These are phyloP conservation scores for Cyclotella kingstonii DNA, from an alignment of 108 stramenopile genomes.

Conservation along the genomic window DNA sequence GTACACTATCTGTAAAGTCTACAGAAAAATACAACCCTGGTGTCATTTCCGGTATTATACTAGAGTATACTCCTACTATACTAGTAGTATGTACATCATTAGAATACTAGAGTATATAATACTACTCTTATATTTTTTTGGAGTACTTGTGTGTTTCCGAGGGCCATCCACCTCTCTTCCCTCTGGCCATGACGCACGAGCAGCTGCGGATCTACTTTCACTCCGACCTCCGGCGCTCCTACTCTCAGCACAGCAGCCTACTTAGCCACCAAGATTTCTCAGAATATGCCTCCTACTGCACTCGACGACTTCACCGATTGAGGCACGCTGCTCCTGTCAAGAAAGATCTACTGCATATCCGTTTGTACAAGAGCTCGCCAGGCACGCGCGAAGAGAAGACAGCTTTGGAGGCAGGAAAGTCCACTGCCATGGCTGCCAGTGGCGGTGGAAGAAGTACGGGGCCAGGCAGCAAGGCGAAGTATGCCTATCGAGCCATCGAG, in stretches of 20 bases:
- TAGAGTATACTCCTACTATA: too few relatives aligned
- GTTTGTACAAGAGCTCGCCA: constrained; percentile 32
- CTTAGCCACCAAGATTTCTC: constrained; percentile 46
- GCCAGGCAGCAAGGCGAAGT: constrained; percentile 9
- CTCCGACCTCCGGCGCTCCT: constrained; percentile 18
- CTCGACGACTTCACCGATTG: constrained; percentile 55
- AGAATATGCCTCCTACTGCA: constrained; percentile 64
- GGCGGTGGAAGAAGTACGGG: background rate
- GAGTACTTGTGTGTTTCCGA: too few relatives aligned
- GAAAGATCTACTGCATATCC: constrained; percentile 42
- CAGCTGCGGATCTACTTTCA: constrained; percentile 42
- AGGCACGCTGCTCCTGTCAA: constrained; percentile 46
- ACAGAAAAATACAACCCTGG: too few relatives aligned
- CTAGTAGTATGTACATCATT: too few relatives aligned
- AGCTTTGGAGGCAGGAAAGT: background rate
- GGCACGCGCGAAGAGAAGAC: background rate
- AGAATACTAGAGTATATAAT: too few relatives aligned
- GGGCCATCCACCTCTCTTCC: background rate
- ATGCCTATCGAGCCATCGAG: constrained; percentile 32
- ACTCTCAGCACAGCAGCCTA: constrained; percentile 8
- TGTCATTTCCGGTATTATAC: too few relatives aligned
- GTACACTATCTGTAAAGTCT: too few relatives aligned
- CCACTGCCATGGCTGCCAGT: background rate
- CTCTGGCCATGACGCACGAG: too few relatives aligned
- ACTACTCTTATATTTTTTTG: too few relatives aligned